Percentiles rank a stretch among this genome's conserved stretches.
Conservation (phyloP, 2,329 filamentous ascomycete genomes). For the Epichloe typhina region DNA sequence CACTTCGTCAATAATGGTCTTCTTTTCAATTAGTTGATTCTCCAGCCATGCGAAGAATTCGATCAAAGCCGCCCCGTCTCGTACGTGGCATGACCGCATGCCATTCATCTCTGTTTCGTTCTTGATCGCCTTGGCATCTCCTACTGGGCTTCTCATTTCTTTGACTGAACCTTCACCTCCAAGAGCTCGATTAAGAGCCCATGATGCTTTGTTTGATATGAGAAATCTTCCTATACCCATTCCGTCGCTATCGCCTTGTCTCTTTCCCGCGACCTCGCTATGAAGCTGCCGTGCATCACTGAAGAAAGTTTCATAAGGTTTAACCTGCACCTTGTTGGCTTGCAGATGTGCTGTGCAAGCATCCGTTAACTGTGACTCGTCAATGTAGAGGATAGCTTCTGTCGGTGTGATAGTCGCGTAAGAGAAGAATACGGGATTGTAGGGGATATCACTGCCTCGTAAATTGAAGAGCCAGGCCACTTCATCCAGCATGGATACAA, state of each 20-base stretch:
- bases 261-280: conserved; percentile 24
- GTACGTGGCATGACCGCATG: conserved; percentile 87
- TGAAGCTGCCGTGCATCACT: conserved; percentile 55
- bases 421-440: conserved; percentile 97
- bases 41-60: conserved; percentile 97
- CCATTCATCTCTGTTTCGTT: conserved; percentile 80
- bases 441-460: conserved; percentile 86
- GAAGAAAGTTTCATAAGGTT: conserved; percentile 73
- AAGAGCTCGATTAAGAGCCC: conserved; percentile 77
- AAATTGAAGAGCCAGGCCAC: conserved; percentile 98
- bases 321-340: conserved; percentile 55
- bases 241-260: conserved; percentile 17
- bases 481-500: conserved; percentile 92
- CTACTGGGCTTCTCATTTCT: conserved; percentile 74
- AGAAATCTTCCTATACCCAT: conserved; percentile 51
- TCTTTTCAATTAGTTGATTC: conserved; percentile 65
- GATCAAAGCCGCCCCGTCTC: conserved; percentile 80
- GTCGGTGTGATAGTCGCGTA: conserved; percentile 78
- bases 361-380: conserved; percentile 60
- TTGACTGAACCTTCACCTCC: conserved; percentile 79
- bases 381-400: conserved; percentile 69
- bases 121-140: conserved; percentile 88
- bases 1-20: conserved; percentile 69
- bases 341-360: conserved; percentile 58
- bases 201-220: conserved; percentile 80